Conservation (phyloP, 306 rosid genomes). For the Pterocarpus macrocarpus region DNA sequence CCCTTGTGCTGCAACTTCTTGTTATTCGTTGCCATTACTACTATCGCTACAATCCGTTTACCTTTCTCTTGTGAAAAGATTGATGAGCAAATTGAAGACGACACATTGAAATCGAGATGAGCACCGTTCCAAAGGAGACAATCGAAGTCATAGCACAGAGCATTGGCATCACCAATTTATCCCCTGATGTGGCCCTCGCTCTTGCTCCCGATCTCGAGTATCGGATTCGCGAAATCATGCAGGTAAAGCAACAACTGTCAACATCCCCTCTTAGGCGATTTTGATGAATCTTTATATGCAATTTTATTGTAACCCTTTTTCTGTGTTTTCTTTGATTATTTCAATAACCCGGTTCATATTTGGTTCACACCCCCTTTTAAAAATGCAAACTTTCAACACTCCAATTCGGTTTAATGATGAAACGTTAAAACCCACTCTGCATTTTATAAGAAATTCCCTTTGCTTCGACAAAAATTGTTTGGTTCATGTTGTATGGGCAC, state of each 20-base stretch:
- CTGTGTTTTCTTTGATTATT: not conserved
- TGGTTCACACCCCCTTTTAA: not conserved
- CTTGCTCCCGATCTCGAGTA: conserved; percentile 93
- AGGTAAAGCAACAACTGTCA: conserved; percentile 51
- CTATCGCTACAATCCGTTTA: too few relatives aligned
- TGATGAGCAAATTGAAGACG: too few relatives aligned
- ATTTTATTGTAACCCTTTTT: not conserved
- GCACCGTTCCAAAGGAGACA: conserved; percentile 83
- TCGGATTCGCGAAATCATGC: conserved; percentile 94
- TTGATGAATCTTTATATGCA: conserved; percentile 1
- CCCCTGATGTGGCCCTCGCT: conserved; percentile 79
- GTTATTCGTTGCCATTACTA: too few relatives aligned
- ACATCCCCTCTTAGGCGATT: conserved; percentile 3
- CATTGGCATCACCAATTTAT: conserved; percentile 81
- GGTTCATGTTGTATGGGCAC: too few relatives aligned
- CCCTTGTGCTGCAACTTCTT: too few relatives aligned
- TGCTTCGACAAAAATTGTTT: not conserved
- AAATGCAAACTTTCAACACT: conserved; percentile 7
- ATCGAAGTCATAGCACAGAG: conserved; percentile 91
- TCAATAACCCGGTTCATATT: not conserved
- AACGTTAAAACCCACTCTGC: not conserved
- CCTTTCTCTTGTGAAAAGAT: too few relatives aligned
- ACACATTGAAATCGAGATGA: conserved; percentile 54
- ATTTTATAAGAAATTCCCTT: not conserved
- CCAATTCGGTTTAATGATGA: not conserved